Evolutionary conservation across 2,329 filamentous ascomycete species (phyloP).

Genomic region (Cladophialophora yegresii): DNA sequence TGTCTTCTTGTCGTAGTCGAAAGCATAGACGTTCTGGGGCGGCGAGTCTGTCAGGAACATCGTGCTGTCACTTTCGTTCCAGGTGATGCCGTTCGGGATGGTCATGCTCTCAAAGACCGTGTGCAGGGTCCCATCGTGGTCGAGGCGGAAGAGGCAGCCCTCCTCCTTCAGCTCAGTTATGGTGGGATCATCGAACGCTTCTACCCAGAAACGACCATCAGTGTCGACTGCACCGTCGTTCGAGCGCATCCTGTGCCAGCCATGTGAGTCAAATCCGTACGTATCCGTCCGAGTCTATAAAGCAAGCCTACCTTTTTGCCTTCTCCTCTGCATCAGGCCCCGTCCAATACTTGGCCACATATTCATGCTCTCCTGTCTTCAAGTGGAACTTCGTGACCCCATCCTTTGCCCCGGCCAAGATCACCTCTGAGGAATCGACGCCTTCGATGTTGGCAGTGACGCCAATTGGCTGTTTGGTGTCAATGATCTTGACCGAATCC

Average conservation of each 20-base stretch:
- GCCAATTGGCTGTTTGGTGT: conserved; percentile 60
- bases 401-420: conserved; percentile 77
- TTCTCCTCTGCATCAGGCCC: conserved; percentile 52
- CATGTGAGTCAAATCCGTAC: conserved; percentile 13
- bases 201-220: conserved; percentile 79
- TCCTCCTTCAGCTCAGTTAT: conserved; percentile 53
- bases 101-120: conserved; percentile 65
- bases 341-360: conserved; percentile 60
- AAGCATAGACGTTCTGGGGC: conserved; percentile 68
- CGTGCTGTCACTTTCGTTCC: conserved; percentile 70
- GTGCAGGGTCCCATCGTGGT: conserved; percentile 60
- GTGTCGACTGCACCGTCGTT: conserved; percentile 85
- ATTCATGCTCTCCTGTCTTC: conserved; percentile 56
- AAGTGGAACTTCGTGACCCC: conserved; percentile 78
- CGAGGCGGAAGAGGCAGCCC: conserved; percentile 75
- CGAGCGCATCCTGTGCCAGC: conserved; percentile 54
- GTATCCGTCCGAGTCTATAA: background rate
- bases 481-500: conserved; percentile 58
- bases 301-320: conserved; percentile 46
- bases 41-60: conserved; percentile 85
- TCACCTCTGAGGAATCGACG: conserved; percentile 61
- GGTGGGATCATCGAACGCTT: conserved; percentile 80
- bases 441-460: conserved; percentile 77
- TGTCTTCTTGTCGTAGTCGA: conserved; percentile 68
- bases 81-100: conserved; percentile 84